Evolutionary conservation across 208 protist genomes (phyloP).

Genomic region (Crithidia fasciculata): DNA sequence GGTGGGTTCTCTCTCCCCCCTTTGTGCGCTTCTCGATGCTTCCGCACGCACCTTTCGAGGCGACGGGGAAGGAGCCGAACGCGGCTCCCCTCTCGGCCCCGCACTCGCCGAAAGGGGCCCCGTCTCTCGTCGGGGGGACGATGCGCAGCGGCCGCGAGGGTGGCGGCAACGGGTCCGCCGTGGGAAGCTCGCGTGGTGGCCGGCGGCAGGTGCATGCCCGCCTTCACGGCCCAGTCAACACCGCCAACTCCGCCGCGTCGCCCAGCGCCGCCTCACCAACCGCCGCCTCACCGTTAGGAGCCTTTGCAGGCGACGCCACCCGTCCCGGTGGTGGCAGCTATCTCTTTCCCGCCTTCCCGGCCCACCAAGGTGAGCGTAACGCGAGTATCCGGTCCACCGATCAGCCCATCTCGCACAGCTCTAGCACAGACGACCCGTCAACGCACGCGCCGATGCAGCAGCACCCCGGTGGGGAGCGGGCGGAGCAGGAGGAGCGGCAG

Average conservation of each 20-base stretch:
- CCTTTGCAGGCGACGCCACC: neutral
- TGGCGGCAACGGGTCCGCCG: neutral
- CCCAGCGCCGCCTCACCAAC: slow-evolving; percentile 1
- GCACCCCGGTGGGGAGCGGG: neutral
- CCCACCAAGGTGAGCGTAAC: neutral
- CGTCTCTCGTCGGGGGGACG: neutral
- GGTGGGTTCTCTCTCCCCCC: no score
- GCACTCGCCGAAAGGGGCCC: neutral
- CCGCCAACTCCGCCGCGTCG: slow-evolving; percentile 1
- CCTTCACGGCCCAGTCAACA: neutral
- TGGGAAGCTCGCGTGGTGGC: slow-evolving; percentile 10
- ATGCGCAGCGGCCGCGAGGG: neutral
- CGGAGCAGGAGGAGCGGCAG: slow-evolving; percentile 7
- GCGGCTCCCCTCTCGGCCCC: neutral
- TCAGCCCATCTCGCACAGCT: neutral
- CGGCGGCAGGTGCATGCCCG: slow-evolving; percentile 28
- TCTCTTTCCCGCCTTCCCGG: slow-evolving; percentile 3
- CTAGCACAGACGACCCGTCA: slow-evolving; percentile 1
- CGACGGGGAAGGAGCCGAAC: neutral
- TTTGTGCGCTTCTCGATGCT: neutral
- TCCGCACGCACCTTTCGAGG: neutral
- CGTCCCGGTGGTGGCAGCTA: slow-evolving; percentile 9
- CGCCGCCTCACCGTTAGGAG: neutral
- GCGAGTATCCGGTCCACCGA: neutral
- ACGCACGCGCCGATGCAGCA: slow-evolving; percentile 10